Evolutionary conservation across 2,329 filamentous ascomycete genomes (phyloP).

Genomic region (Phialocephala subalpina): DNA sequence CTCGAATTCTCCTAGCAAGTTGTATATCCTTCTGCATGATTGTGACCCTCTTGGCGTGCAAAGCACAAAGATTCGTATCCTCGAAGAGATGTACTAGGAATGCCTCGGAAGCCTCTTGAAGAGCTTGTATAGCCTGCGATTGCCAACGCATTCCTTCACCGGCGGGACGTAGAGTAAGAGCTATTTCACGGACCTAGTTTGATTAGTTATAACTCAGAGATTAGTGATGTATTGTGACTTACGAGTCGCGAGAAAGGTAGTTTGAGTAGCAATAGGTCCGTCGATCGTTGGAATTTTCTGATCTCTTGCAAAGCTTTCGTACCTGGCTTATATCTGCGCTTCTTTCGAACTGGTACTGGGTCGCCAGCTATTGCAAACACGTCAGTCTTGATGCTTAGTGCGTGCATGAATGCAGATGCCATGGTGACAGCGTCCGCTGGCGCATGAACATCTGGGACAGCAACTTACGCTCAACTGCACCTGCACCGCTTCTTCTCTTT

Average conservation of each 20-base stretch:
- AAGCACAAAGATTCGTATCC: conserved; percentile 93
- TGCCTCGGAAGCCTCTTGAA: conserved; percentile 96
- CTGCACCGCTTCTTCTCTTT: conserved; percentile 16
- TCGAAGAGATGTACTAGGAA: conserved; percentile 97
- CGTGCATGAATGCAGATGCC: no score
- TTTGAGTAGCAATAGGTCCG: conserved; percentile 84
- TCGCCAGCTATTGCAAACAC: conserved; percentile 67
- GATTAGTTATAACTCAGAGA: conserved; percentile 9
- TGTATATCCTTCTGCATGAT: conserved; percentile 99
- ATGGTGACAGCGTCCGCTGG: background rate
- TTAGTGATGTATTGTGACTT: conserved; percentile 36
- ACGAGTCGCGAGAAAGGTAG: conserved; percentile 82
- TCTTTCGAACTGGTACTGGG: conserved; percentile 69
- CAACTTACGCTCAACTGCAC: conserved; percentile 25
- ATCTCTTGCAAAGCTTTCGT: conserved; percentile 93
- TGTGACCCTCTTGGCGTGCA: conserved; percentile 95
- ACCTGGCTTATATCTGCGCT: conserved; percentile 76
- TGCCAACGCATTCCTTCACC: conserved; percentile 89
- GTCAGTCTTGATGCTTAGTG: background rate
- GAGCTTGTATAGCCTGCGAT: conserved; percentile 89
- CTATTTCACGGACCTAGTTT: conserved; percentile 73
- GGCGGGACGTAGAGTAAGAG: conserved; percentile 66
- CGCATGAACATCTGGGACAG: background rate
- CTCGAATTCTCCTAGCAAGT: conserved; percentile 81
- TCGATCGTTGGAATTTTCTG: conserved; percentile 86